Percentiles rank a stretch among this genome's conserved stretches.
These are phyloP conservation scores for Talaromyces nanjingensis DNA, from an alignment of 495 filamentous ascomycete genomes.

Conservation along the genomic window DNA sequence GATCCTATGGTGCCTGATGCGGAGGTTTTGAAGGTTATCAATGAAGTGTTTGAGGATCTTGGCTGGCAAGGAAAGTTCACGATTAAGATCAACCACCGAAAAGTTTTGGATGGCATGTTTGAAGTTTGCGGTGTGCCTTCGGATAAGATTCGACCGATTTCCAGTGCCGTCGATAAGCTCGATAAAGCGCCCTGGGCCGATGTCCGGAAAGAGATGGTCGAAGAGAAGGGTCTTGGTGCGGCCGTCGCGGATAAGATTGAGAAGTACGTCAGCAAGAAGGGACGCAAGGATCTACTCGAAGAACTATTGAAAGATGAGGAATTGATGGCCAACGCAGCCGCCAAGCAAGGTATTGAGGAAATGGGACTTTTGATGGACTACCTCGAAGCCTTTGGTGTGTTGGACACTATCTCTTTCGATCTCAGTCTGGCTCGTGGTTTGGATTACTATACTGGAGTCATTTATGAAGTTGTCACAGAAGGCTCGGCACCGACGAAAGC, in stretches of 20 bases:
- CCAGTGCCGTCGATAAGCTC: conserved; percentile 89
- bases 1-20: conserved; percentile 95
- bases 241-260: conserved; percentile 81
- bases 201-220: conserved; percentile 85
- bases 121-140: conserved; percentile 80
- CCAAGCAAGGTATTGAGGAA: conserved; percentile 72
- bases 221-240: conserved; percentile 74
- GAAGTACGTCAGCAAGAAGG: conserved; percentile 66
- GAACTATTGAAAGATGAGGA: conserved; percentile 54
- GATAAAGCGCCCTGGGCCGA: conserved; percentile 91
- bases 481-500: conserved; percentile 60
- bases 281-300: conserved; percentile 60
- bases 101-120: conserved; percentile 91
- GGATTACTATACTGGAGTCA: conserved; percentile 92
- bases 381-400: conserved; percentile 64
- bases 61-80: conserved; percentile 66
- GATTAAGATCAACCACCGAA: conserved; percentile 94
- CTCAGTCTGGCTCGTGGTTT: conserved; percentile 77
- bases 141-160: conserved; percentile 80
- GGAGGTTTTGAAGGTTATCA: conserved; percentile 79
- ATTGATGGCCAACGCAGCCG: conserved; percentile 58
- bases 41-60: conserved; percentile 76
- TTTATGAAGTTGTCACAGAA: conserved; percentile 87
- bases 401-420: conserved; percentile 71
- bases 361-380: conserved; percentile 79